A percentile compares a stretch with the other conserved stretches of the same genome.
These are phyloP conservation scores for Moesziomyces aphidis DNA, from an alignment of 1,284 basidiomycete species.

Conservation along the genomic window DNA sequence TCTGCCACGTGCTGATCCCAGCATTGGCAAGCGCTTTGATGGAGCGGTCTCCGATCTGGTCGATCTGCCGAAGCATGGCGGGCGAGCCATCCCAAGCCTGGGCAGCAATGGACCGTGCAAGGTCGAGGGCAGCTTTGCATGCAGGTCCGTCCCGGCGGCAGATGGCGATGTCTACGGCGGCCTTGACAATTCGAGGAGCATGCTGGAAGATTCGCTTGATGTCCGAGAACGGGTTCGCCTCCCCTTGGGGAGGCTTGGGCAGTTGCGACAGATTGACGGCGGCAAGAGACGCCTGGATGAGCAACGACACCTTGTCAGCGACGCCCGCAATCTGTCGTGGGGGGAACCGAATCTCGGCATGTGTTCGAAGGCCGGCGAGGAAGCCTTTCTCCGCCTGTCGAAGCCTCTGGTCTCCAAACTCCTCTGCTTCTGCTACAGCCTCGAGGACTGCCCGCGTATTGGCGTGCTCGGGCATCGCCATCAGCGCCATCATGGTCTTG, in stretches of 20 bases:
- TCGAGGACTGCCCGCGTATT: slow-evolving; percentile 36
- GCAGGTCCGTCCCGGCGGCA: slow-evolving; percentile 39
- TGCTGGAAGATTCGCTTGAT: slow-evolving; percentile 40
- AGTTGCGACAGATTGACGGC: slow-evolving; percentile 47
- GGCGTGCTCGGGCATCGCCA: slow-evolving; percentile 20
- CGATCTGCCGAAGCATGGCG: slow-evolving; percentile 80
- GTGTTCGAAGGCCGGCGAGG: slow-evolving; percentile 18
- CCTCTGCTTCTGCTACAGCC: slow-evolving; percentile 55
- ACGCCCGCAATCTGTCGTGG: slow-evolving; percentile 42
- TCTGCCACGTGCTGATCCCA: slow-evolving; percentile 38
- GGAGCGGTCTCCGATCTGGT: slow-evolving; percentile 82
- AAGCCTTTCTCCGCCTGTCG: slow-evolving; percentile 67
- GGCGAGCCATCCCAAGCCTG: slow-evolving; percentile 88
- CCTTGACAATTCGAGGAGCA: slow-evolving; percentile 43
- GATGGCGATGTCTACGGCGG: slow-evolving; percentile 46
- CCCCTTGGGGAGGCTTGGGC: slow-evolving; percentile 18
- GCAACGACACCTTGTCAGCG: slow-evolving; percentile 56
- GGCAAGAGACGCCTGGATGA: slow-evolving; percentile 53
- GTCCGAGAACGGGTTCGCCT: slow-evolving; percentile 36
- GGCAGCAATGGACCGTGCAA: slow-evolving; percentile 72
- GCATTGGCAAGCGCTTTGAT: slow-evolving; percentile 50
- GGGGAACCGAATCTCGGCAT: slow-evolving; percentile 58
- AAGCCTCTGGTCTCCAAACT: slow-evolving; percentile 64
- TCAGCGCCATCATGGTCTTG: slow-evolving; percentile 50
- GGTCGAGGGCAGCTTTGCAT: slow-evolving; percentile 46